Base-by-base conservation (phyloP, 2,329 filamentous ascomycete genomes). In the Sarocladium oryzae region DNA sequence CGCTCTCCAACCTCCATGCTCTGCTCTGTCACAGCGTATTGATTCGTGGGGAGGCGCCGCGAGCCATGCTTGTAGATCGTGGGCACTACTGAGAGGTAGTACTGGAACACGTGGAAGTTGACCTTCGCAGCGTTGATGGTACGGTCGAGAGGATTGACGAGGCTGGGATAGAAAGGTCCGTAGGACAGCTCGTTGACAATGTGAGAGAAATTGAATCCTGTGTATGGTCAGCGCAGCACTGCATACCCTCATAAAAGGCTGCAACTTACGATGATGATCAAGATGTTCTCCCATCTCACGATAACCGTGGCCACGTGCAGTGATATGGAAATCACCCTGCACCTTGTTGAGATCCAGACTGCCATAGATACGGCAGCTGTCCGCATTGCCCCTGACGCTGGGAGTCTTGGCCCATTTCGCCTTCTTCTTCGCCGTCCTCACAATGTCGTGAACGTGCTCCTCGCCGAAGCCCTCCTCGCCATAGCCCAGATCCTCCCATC, bases 261-360 rank as follows among this genome's bases (percentile, higher is more conserved):
- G 15, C 49, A 33, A 74, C 84, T 69, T 77, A 93, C 89, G 68
- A 36, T 66, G 74, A 67, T 97, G 92, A 61, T 95, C 88, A 57
- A 97, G 71, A 72, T 97, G 91, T 23, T 64, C 59, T 35, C 85
- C 88, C 57, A 82, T 76, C 64, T 91, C 89, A 68, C 82, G 80
- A 69, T 99, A 99, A n/a, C 93, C 93, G 67, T 97, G 92, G 0
- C 93, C 93, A 55, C 90, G 75, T 2, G 93, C 93, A 2, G 93
- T 99, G 62, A 99, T 93, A 66, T 99, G 93, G 65, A 99, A 97
- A 67, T 99, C 92, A 3, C 92, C 93, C 69, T 96, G 92, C 40
- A 99, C 93, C 72, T 95, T 95, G 69, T 99, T 99, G 58, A 95
- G 79, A 58, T 95, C 87, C 66, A 99, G 68, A 61, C 83, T 95